Percentiles rank a stretch among this genome's conserved stretches.
phyloP scores from a whole-genome alignment of 129 eudicot genomes.

The Centrapalus pauciflorus region DNA sequence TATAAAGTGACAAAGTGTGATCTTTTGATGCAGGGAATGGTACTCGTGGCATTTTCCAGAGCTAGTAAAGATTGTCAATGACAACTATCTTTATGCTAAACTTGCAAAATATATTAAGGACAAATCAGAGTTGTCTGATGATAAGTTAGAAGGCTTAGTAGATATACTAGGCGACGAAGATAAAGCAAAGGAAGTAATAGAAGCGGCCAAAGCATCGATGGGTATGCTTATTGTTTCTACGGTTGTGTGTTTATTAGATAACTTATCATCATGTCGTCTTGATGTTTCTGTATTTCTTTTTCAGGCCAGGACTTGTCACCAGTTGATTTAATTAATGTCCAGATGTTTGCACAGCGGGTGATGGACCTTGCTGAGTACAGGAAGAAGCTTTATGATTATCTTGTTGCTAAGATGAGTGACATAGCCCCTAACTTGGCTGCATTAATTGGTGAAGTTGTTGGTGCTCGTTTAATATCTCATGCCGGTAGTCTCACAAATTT shows the following conservation, averaged over 20 bases:
- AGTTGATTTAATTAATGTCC: constrained; percentile 79
- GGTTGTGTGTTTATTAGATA: background rate
- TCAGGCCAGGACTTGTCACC: constrained; percentile 94
- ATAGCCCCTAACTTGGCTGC: constrained; percentile 97
- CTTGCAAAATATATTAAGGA: constrained; percentile 69
- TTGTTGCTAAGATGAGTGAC: constrained; percentile 85
- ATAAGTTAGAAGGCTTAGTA: constrained; percentile 52
- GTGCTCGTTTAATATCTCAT: constrained; percentile 92
- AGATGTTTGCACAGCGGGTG: constrained; percentile 89
- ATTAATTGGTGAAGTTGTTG: constrained; percentile 90
- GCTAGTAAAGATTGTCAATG: constrained; percentile 84
- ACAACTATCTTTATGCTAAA: constrained; percentile 92
- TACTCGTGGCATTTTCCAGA: constrained; percentile 99
- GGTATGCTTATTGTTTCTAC: constrained; percentile 37
- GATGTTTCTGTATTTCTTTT: constrained; percentile 7
- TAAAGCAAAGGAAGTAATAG: constrained; percentile 92
- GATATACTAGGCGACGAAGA: constrained; percentile 92
- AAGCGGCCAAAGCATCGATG: constrained; percentile 97
- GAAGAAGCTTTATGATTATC: constrained; percentile 83
- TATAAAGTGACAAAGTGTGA: background rate
- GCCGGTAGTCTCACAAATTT: constrained; percentile 95
- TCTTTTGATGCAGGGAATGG: constrained; percentile 78
- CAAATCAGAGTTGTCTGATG: constrained; percentile 71
- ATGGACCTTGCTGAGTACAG: constrained; percentile 95
- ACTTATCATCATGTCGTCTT: background rate